Percentiles rank a stretch among this genome's conserved stretches.
phyloP scores from a whole-genome alignment of 805 yeast genomes.

The Candida ficus region DNA sequence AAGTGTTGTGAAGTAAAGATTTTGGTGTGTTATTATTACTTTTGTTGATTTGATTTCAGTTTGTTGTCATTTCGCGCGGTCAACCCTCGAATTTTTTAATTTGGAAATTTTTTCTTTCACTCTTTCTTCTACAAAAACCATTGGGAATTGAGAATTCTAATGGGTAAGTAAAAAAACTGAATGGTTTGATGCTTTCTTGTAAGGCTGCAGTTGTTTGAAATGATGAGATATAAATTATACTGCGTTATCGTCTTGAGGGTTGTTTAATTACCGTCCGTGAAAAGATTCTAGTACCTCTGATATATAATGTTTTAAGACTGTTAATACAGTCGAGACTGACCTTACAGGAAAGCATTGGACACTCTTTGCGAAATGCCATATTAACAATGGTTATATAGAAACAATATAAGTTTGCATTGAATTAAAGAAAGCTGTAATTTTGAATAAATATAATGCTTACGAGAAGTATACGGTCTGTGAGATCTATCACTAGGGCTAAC shows the following conservation, averaged over 20 bases:
- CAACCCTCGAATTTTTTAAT: too few species aligned
- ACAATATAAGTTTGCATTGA: constrained; percentile 1
- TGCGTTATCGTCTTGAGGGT: constrained; percentile 32
- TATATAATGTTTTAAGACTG: not conserved
- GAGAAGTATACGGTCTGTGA: not conserved
- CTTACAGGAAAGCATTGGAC: not conserved
- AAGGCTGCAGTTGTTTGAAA: not conserved
- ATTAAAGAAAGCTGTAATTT: too few species aligned
- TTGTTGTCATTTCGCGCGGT: not conserved
- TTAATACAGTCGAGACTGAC: not conserved
- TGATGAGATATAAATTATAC: constrained; percentile 25
- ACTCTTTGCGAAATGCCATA: not conserved
- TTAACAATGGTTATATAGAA: constrained; percentile 1
- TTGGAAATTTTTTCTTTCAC: too few species aligned
- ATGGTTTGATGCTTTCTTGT: not conserved
- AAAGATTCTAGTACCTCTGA: constrained; percentile 18
- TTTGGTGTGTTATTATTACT: too few species aligned
- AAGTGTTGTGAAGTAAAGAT: too few species aligned
- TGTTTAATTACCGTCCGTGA: constrained; percentile 28
- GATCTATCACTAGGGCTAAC: too few species aligned
- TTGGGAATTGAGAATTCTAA: not conserved
- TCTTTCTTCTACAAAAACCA: too few species aligned
- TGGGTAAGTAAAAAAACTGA: not conserved
- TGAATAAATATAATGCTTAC: constrained; percentile 1
- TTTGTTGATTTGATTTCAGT: not conserved